Evolutionary conservation across 148 eudicot species (phyloP).

Genomic region (Vaccinium darrowii): DNA sequence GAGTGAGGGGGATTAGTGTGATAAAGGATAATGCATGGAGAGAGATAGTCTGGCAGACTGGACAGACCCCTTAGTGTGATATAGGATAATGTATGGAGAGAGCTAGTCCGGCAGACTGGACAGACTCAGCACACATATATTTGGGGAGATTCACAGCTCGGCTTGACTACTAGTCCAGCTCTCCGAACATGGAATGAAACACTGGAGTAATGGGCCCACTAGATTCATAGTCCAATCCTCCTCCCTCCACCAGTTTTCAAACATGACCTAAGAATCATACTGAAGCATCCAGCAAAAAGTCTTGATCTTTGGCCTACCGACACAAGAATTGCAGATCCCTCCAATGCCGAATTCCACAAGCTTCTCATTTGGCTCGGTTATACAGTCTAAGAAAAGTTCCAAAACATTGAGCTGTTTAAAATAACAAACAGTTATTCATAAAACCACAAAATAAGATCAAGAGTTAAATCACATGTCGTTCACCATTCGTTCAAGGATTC

Average conservation of each 20-base stretch:
- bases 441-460: background rate
- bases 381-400: conserved; percentile 91
- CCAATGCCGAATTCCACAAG: conserved; percentile 74
- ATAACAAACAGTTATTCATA: background rate
- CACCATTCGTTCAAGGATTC: background rate
- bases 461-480: background rate
- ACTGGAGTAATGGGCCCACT: background rate
- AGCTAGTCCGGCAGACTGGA: too few relatives aligned
- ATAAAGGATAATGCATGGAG: too few relatives aligned
- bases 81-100: too few relatives aligned
- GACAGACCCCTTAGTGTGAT: too few relatives aligned
- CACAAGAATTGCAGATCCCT: conserved; percentile 79
- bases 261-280: background rate
- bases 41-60: too few relatives aligned
- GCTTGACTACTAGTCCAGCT: background rate
- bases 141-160: background rate
- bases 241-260: background rate
- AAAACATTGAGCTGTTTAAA: conserved; percentile 69
- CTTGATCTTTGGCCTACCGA: conserved; percentile 43
- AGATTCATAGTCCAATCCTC: background rate
- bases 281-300: background rate
- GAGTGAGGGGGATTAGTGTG: background rate
- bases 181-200: background rate
- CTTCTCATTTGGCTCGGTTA: conserved; percentile 76
- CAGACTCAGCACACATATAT: background rate